Evolutionary conservation across 78 protist species (phyloP).

Genomic region (Dictyostelium discoideum): DNA sequence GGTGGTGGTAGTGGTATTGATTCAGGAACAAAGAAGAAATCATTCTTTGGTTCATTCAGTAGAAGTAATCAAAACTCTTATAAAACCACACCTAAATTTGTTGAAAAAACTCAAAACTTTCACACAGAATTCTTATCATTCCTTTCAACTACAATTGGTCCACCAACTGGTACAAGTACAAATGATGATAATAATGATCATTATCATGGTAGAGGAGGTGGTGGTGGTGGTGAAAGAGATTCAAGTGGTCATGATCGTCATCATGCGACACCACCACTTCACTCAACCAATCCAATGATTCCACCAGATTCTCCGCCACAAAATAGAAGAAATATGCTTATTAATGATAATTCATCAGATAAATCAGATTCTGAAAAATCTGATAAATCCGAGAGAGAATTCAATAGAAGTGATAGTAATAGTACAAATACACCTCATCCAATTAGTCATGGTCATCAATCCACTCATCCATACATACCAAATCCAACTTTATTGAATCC

Average conservation of each 20-base stretch:
- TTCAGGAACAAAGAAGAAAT: slow-evolving; percentile 44
- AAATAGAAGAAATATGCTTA: neutral
- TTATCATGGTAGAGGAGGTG: neutral
- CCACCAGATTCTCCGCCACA: slow-evolving; percentile 71
- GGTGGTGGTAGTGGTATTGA: neutral
- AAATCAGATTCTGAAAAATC: neutral
- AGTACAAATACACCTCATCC: neutral
- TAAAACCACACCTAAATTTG: slow-evolving; percentile 49
- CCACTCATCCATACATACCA: slow-evolving; percentile 59
- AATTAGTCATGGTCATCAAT: slow-evolving; percentile 36
- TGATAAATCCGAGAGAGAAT: neutral
- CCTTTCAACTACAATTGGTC: slow-evolving; percentile 39
- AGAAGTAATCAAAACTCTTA: slow-evolving; percentile 48
- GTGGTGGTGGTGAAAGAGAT: neutral
- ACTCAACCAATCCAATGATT: neutral
- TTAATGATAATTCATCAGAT: neutral
- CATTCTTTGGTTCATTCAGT: slow-evolving; percentile 83
- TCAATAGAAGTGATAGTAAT: neutral
- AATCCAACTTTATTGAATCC: neutral
- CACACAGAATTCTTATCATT: slow-evolving; percentile 42
- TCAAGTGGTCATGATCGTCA: neutral
- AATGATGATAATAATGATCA: neutral
- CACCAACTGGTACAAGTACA: slow-evolving; percentile 29
- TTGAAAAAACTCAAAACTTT: slow-evolving; percentile 63
- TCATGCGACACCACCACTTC: neutral